These are phyloP conservation scores for Chlamydomonas applanata DNA, from an alignment of 139 green algal species.

Conservation along the genomic window DNA sequence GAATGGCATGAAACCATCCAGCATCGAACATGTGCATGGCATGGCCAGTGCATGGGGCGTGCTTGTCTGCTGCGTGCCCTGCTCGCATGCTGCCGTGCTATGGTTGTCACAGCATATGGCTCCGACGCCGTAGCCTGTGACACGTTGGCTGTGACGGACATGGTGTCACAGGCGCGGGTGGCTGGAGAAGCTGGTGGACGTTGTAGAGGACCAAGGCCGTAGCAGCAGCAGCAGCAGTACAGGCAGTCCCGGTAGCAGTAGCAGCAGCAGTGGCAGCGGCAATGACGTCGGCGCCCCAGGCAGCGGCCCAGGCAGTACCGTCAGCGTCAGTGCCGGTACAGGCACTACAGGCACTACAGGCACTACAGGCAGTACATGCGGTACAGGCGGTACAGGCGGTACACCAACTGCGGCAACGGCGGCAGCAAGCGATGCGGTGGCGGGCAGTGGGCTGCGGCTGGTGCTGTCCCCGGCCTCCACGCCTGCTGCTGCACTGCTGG, in stretches of 20 bases:
- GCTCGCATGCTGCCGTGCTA: too few species aligned
- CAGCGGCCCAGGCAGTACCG: constrained; percentile 2
- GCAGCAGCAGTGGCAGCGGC: too few species aligned
- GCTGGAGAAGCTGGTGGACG: constrained; percentile 85
- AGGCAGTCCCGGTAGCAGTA: background rate
- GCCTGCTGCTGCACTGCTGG: constrained; percentile 55
- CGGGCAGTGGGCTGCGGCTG: constrained; percentile 56
- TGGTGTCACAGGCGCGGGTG: constrained; percentile 45
- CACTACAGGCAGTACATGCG: background rate
- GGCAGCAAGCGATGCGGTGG: background rate
- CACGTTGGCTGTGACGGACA: too few species aligned
- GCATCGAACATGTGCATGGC: too few species aligned
- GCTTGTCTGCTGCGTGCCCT: too few species aligned
- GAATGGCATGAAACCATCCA: too few species aligned
- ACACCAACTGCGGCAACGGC: constrained; percentile 15
- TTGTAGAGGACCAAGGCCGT: constrained; percentile 26
- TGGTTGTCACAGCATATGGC: too few species aligned
- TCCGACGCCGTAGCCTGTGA: too few species aligned
- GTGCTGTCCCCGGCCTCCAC: constrained; percentile 78
- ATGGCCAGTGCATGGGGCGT: too few species aligned
- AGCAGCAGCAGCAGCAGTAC: constrained; percentile 8
- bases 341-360: background rate
- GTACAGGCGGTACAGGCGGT: background rate
- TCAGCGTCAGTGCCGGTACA: too few species aligned
- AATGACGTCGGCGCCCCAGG: too few species aligned